Evolutionary conservation across 192 early-diverging fungal species (phyloP).

Genomic region (Gigaspora rosea): DNA sequence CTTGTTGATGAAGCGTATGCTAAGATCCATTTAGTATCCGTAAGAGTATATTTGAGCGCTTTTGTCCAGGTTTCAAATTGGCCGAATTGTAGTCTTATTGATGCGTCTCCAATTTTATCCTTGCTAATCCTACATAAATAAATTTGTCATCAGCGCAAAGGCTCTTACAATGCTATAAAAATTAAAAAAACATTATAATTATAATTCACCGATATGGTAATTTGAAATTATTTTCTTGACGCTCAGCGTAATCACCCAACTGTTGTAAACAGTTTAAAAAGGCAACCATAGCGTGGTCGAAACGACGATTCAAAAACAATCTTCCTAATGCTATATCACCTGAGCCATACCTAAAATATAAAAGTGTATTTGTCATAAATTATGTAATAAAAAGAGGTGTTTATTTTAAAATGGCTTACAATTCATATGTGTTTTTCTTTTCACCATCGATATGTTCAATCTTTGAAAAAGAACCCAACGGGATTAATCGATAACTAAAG

Average conservation of each 20-base stretch:
- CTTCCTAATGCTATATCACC: constrained; percentile 76
- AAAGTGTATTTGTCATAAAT: not conserved
- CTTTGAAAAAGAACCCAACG: constrained; percentile 89
- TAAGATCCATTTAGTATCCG: constrained; percentile 88
- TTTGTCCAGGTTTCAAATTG: constrained; percentile 92
- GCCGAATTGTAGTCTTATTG: constrained; percentile 84
- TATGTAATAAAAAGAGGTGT: not conserved
- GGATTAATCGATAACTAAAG: constrained; percentile 75
- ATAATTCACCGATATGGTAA: constrained; percentile 74
- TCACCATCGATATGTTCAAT: constrained; percentile 86
- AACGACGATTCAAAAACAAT: constrained; percentile 80
- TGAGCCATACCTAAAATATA: constrained; percentile 69
- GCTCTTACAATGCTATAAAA: not conserved
- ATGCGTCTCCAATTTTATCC: constrained; percentile 84
- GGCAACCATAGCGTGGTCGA: constrained; percentile 87
- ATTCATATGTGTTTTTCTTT: constrained; percentile 65
- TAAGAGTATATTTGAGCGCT: constrained; percentile 85
- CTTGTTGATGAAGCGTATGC: constrained; percentile 62
- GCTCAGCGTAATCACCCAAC: constrained; percentile 78
- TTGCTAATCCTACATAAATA: constrained; percentile 68
- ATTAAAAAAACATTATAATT: not conserved
- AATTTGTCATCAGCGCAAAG: not conserved
- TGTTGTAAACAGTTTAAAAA: constrained; percentile 90
- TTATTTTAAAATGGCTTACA: constrained; percentile 52
- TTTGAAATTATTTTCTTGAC: constrained; percentile 70